Evolutionary conservation across 1,139 yeast species (phyloP).

Genomic region (Waltiozyma sp.): DNA sequence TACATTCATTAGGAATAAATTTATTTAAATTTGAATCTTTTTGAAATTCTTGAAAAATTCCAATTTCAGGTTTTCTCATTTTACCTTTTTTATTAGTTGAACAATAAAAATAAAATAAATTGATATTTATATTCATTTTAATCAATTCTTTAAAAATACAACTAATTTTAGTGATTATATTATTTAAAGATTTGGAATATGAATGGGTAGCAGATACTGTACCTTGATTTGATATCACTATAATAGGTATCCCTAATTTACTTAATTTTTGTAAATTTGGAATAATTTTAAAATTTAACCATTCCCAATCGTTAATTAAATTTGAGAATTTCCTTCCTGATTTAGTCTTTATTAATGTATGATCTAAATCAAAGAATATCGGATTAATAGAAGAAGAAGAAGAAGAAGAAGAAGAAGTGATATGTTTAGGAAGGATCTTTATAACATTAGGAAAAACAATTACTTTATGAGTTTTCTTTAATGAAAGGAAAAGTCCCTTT

Average conservation of each 20-base stretch:
- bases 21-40: conserved; percentile 24
- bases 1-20: too few species aligned
- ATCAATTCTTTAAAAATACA: conserved; percentile 23
- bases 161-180: conserved; percentile 35
- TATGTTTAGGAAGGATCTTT: conserved; percentile 9
- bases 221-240: conserved; percentile 79
- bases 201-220: conserved; percentile 23
- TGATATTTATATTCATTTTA: conserved; percentile 16
- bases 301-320: conserved; percentile 60
- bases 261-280: conserved; percentile 20
- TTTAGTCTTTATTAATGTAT: conserved; percentile 53
- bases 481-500: not conserved
- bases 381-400: too few species aligned
- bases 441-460: conserved; percentile 12
- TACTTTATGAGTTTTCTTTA: conserved; percentile 4
- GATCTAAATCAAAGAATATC: conserved; percentile 55
- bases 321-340: conserved; percentile 45
- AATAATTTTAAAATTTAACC: conserved; percentile 32
- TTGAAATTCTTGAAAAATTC: conserved; percentile 52
- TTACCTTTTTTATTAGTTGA: conserved; percentile 30
- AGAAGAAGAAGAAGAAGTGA: too few species aligned
- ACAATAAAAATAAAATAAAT: conserved; percentile 47
- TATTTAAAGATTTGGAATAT: conserved; percentile 40
- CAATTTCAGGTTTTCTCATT: conserved; percentile 66
- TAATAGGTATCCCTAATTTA: conserved; percentile 25